Evolutionary conservation across 2,329 filamentous ascomycete genomes (phyloP).

Genomic region (Neofusicoccum kwambonambiense): DNA sequence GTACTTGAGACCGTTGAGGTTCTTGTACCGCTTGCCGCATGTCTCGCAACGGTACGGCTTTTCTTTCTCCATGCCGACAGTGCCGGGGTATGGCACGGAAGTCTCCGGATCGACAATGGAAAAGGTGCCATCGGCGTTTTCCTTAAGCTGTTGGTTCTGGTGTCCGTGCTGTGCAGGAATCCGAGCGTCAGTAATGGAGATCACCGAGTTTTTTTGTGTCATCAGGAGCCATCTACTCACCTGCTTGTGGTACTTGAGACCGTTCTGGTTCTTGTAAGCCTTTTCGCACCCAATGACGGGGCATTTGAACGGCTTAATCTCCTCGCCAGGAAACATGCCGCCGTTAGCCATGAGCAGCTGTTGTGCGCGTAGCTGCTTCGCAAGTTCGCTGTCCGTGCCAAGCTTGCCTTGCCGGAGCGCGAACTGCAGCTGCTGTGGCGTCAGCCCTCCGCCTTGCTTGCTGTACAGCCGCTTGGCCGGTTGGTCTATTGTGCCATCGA

Average conservation of each 20-base stretch:
- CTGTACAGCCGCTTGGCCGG: conserved; percentile 92
- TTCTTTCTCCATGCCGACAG: conserved; percentile 99
- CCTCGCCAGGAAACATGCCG: conserved; percentile 59
- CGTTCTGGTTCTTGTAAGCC: conserved; percentile 99
- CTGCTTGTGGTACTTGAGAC: conserved; percentile 83
- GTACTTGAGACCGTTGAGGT: conserved; percentile 97
- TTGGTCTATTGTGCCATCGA: conserved; percentile 70
- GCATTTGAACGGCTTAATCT: conserved; percentile 96
- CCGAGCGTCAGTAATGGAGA: conserved; percentile 12
- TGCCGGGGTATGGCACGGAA: conserved; percentile 89
- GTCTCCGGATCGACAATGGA: conserved; percentile 98
- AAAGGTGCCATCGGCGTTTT: conserved; percentile 95
- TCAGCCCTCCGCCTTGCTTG: conserved; percentile 70
- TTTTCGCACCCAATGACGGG: conserved; percentile 98
- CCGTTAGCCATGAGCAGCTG: conserved; percentile 52
- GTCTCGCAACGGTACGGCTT: conserved; percentile 98
- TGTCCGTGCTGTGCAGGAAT: conserved; percentile 68
- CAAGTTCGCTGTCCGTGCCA: conserved; percentile 72
- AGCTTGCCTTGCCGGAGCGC: conserved; percentile 75
- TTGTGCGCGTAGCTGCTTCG: conserved; percentile 62
- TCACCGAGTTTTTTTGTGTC: conserved; percentile 14
- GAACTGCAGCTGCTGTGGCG: conserved; percentile 67
- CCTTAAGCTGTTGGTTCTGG: conserved; percentile 92
- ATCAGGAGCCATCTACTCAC: conserved; percentile 43
- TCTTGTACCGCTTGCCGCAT: conserved; percentile 98